Evolutionary conservation across 2,329 filamentous ascomycete genomes (phyloP), one percentile per base, ranked within the genome.

Genomic region (Gaeumannomyces tritici): DNA sequence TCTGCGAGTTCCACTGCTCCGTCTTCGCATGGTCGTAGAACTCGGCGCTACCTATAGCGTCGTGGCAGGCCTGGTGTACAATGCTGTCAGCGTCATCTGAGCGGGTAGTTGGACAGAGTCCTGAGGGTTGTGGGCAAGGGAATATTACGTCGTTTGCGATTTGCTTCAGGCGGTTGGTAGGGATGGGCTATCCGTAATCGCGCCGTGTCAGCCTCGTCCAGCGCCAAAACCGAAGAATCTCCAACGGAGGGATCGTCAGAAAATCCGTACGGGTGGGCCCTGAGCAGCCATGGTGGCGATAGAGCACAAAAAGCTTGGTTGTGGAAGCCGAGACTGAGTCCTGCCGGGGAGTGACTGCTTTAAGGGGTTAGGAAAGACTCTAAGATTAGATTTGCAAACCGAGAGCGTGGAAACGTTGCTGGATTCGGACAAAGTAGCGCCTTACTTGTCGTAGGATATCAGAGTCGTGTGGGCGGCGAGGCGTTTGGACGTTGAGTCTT

Each of bases 21-120:
- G 93, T 96, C 73, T 89, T 88, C 62, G 86, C 77, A 76, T 98
- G 95, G 67, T 96, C 89, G 79, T 99, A 99, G 77, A 83, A 87
- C 65, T 91, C 86, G 64, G 87, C 86, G 66, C 77, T 82, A 65
- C 86, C 85, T 70, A 98, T 84, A 64, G 91, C 89, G 68, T 82
- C 83, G 72, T 90, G 86, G 81, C 93, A 96, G 68, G 91, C 93
- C 92, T 96, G 9, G 61, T 64, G 11, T 26, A 24, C 55, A 18
- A 33, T 31, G 60, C 35, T 28, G 35, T 57, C 33, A 57, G 60
- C n/a, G 42, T 35, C 27, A 18, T 59, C 57, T 26, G 33, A 42
- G 57, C n/a, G n/a, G 27, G 21, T 13, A 12, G 31, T 15, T 35
- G 21, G 31, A 18, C 27, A 12, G 27, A 31, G 31, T 11, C 8